Evolutionary conservation across 2,329 filamentous ascomycete species (phyloP).

Genomic region (Acrocalymma vagum): DNA sequence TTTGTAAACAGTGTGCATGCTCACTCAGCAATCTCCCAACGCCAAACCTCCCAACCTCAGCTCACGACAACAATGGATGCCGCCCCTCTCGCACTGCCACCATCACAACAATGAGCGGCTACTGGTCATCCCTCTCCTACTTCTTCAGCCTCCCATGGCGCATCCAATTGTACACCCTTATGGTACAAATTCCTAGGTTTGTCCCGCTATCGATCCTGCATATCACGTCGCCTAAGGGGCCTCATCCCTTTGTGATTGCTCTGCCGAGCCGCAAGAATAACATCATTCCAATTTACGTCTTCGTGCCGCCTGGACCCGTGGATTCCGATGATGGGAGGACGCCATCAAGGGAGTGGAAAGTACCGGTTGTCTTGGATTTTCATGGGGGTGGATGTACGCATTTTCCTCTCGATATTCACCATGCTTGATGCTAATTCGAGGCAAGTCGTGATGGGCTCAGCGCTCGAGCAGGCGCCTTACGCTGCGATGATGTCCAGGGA

Average conservation of each 20-base stretch:
- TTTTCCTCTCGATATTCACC: too few relatives aligned
- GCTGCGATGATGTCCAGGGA: slow-evolving; percentile 56
- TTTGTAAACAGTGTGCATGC: too few relatives aligned
- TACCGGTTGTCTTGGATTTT: slow-evolving; percentile 53
- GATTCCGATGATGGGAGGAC: slow-evolving; percentile 28
- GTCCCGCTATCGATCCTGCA: slow-evolving; percentile 47
- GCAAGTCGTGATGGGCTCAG: slow-evolving; percentile 54
- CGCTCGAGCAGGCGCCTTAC: slow-evolving; percentile 56
- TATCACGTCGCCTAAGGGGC: slow-evolving; percentile 50
- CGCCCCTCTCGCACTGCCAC: too few relatives aligned
- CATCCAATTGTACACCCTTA: slow-evolving; percentile 48
- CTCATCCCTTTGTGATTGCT: slow-evolving; percentile 52
- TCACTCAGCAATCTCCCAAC: too few relatives aligned
- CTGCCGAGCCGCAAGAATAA: slow-evolving; percentile 49
- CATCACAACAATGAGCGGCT: slow-evolving; percentile 36
- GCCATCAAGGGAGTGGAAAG: slow-evolving; percentile 39
- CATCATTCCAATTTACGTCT: slow-evolving; percentile 52
- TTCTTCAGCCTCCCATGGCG: slow-evolving; percentile 47
- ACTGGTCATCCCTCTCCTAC: slow-evolving; percentile 39
- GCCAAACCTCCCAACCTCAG: too few relatives aligned
- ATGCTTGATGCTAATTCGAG: too few relatives aligned
- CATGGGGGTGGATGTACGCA: slow-evolving; percentile 55
- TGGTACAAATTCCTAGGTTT: slow-evolving; percentile 48
- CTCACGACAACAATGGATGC: too few relatives aligned
- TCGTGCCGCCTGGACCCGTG: slow-evolving; percentile 48